Percentiles rank a stretch among this genome's conserved stretches.
Conservation (phyloP, 805 yeast genomes). For the Zygoascus bituminiphila region DNA sequence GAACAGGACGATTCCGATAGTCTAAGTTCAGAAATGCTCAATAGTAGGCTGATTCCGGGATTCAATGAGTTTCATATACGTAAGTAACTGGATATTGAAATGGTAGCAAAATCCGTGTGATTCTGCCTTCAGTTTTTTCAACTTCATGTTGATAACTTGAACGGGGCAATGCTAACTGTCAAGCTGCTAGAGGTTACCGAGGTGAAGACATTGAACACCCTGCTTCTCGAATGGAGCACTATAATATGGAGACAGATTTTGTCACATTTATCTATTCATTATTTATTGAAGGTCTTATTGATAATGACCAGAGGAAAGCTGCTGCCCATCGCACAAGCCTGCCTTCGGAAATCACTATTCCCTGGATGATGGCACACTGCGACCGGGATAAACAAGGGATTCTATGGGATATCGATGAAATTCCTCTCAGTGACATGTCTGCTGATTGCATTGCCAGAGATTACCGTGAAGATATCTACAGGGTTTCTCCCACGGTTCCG, state of each 20-base stretch:
- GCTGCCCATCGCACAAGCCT: not conserved
- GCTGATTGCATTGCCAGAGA: not conserved
- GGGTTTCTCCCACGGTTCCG: not conserved
- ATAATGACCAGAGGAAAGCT: not conserved
- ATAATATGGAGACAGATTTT: conserved; percentile 4
- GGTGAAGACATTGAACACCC: no score
- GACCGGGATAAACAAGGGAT: conserved; percentile 29
- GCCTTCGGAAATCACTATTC: not conserved
- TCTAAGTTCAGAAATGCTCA: not conserved
- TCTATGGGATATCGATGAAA: conserved; percentile 21
- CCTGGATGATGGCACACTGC: not conserved
- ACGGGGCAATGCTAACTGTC: no score
- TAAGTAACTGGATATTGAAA: no score
- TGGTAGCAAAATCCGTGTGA: no score
- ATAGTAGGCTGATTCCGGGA: not conserved
- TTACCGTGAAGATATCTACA: conserved; percentile 27
- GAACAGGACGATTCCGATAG: not conserved
- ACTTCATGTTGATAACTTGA: no score
- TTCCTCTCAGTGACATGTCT: conserved; percentile 1
- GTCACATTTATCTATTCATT: not conserved
- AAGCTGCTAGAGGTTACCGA: no score
- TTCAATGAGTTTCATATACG: not conserved
- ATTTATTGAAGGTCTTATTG: not conserved
- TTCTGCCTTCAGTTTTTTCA: no score
- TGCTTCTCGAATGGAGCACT: not conserved